Base-by-base conservation (phyloP, 768 basidiomycete species). In the Rhizopogon vesiculosus region DNA sequence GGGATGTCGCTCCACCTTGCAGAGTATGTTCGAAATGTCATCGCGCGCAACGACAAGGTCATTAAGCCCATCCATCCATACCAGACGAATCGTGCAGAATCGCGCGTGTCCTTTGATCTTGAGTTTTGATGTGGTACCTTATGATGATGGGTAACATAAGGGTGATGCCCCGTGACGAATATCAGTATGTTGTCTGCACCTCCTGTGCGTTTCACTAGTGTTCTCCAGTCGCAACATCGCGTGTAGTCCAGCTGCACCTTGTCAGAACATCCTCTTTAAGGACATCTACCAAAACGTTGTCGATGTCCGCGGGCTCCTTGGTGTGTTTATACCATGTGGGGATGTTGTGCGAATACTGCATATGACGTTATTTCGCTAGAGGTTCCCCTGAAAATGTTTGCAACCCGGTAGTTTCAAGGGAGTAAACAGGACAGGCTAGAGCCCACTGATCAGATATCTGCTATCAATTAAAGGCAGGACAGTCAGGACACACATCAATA, bases 61-160 rank as follows among this genome's bases (percentile, higher is more conserved):
- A 70, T 73, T 45, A 61, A 62, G 7, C 80, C 77, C 0, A 65
- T 81, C 9, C 78, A 80, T 56, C 58, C 83, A 16, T 77, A 75
- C 57, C 81, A 84, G 61, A 81, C 80, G 22, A 82, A 82, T 61
- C 69, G 10, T n/a, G n/a, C n/a, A n/a, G 19, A 82, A 82, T 61
- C 72, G 69, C 73, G 79, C 79, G 52, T 35, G 31, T 52, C 9
- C 19, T 29, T 49, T 48, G 29, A 33, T 33, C 31, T 45, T 12
- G 45, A 54, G 18, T 33, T 25, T 45, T 12, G 45, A 54, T n/a
- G n/a, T 16, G 28, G 28, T 15, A 43, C 19, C 43, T 50, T 41
- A 56, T 41, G 9, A 38, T 41, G 56, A 31, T 42, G 22, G n/a
- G n/a, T n/a, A n/a, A 29, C 39, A 19, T 49, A 81, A 81, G n/a